Evolutionary conservation across 345 rosid species (phyloP).

Genomic region (Hirschfeldia incana): DNA sequence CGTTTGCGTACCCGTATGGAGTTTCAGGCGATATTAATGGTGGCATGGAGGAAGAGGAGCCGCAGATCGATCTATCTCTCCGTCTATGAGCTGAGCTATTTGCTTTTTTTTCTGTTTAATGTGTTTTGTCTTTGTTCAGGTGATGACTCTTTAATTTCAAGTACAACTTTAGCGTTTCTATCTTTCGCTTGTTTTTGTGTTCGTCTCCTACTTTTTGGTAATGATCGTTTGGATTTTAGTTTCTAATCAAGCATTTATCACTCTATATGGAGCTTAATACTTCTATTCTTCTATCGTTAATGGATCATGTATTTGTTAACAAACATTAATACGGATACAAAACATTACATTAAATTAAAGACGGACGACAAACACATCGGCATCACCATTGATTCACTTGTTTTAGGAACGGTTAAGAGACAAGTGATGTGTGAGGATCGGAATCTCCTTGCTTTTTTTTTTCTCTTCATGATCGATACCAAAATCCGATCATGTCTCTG

Average conservation of each 20-base stretch:
- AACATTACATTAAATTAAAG: neutral
- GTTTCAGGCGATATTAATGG: neutral
- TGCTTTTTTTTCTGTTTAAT: neutral
- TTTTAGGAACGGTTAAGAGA: neutral
- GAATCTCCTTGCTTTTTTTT: neutral
- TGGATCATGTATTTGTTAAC: neutral
- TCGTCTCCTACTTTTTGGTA: neutral
- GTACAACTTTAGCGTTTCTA: slow-evolving; percentile 15
- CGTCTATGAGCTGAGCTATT: slow-evolving; percentile 24
- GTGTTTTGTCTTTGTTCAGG: slow-evolving; percentile 7
- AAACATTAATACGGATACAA: neutral
- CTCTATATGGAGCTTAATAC: neutral
- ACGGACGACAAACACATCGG: neutral
- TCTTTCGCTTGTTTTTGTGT: neutral
- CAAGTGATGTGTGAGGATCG: neutral
- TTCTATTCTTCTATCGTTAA: neutral
- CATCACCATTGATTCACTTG: neutral
- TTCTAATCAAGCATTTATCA: no score
- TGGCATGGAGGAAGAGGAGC: slow-evolving; percentile 25
- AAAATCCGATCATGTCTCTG: neutral
- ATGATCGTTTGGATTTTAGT: neutral
- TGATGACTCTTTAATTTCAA: slow-evolving; percentile 7
- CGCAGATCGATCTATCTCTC: slow-evolving; percentile 39
- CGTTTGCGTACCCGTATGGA: slow-evolving; percentile 23
- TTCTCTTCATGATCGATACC: neutral